Evolutionary conservation across 2,329 filamentous ascomycete genomes (phyloP), one percentile per base, ranked within the genome.

Genomic region (Rasamsonia emersonii): DNA sequence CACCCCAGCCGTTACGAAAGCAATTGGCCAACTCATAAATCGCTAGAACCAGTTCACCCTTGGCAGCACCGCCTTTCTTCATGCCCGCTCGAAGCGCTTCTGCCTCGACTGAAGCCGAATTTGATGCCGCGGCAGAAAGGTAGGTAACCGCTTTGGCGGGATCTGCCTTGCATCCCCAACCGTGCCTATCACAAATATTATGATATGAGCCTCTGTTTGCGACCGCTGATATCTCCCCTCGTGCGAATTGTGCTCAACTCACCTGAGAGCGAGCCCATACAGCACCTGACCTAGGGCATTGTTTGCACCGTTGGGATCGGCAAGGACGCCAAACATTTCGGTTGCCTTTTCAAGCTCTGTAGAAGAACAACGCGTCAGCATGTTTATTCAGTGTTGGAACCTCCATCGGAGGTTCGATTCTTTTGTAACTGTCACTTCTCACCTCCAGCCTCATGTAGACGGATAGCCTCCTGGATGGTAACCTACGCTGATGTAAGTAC

Each of bases 261-360:
- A 88, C 81, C 86, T 75, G 44, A 95, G 62, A 32, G 89, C 88
- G 36, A 98, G 80, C 3, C 91, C 91, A 55, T 94, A 98, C 32
- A 98, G 72, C 20, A 98, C 91, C 63, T 98, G 89, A 50, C 86
- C 91, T 42, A 98, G 70, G 24, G 91, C 84, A 61, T 96, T 94
- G 55, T 95, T 94, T 30, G 80, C 76, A 15, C 85, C 86, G 33
- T 77, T 70, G 0, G 84, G 84, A 54, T 94, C 80, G 32, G 91
- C 91, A 45, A 98, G 68, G 38, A 71, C 68, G 17, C 77, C 82
- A 62, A 98, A 98, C 61, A 96, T 75, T 32, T 68, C 66, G n/a
- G 91, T 95, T 32, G 86, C 91, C 49, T 70, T 64, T 49, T 77
- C 75, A 35, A 94, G 70, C 39, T 91, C 73, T 71, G 44, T 36